phyloP scores from a whole-genome alignment of 768 basidiomycete genomes.

The Phanerochaete sordida region DNA sequence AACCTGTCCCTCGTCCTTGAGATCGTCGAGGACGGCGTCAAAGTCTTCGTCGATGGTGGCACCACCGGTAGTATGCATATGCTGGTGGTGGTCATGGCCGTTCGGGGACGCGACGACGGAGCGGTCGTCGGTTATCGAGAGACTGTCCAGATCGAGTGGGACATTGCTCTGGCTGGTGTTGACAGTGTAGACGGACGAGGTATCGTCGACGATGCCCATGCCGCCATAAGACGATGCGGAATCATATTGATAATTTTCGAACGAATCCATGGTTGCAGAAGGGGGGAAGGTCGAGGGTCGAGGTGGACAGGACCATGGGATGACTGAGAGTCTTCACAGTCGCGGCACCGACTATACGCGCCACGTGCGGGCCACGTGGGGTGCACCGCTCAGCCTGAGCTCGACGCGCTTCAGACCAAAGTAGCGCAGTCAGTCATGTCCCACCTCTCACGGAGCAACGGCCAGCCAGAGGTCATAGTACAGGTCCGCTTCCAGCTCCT shows the following conservation, averaged over 20 bases:
- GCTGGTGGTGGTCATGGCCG: constrained; percentile 34
- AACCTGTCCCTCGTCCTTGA: constrained; percentile 75
- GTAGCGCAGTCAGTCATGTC: background rate
- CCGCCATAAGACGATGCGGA: constrained; percentile 78
- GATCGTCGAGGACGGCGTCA: constrained; percentile 83
- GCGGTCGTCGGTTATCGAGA: constrained; percentile 66
- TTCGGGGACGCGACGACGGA: constrained; percentile 35
- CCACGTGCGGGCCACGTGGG: constrained; percentile 15
- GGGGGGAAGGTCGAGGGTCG: background rate
- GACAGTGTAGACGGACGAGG: constrained; percentile 75
- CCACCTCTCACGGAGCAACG: constrained; percentile 35
- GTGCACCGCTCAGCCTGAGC: too few species aligned
- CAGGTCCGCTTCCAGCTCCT: constrained; percentile 49
- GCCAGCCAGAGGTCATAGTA: constrained; percentile 64
- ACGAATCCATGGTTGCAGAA: constrained; percentile 60
- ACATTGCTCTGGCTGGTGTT: constrained; percentile 51
- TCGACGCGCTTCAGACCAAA: too few species aligned
- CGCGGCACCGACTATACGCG: constrained; percentile 9
- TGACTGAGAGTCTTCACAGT: constrained; percentile 10
- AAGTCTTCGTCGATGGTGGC: constrained; percentile 69
- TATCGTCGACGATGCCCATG: constrained; percentile 72
- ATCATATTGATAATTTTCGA: constrained; percentile 85
- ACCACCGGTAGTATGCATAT: constrained; percentile 8
- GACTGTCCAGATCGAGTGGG: constrained; percentile 59
- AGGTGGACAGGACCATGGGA: background rate